Evolutionary conservation across 2,329 filamentous ascomycete species (phyloP).

Genomic region (Cercospora sesami): DNA sequence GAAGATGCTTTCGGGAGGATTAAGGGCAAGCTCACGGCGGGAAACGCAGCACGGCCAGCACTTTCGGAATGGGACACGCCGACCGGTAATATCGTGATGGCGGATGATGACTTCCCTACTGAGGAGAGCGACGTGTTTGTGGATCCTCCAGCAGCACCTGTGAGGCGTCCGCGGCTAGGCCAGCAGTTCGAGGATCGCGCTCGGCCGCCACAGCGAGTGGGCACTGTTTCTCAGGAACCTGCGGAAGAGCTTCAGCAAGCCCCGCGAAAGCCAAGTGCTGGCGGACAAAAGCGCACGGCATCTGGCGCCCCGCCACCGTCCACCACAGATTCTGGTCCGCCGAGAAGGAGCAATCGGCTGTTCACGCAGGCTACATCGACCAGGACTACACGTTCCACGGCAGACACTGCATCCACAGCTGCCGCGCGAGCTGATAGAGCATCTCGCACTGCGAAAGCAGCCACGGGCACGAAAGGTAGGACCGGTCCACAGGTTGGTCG

Average conservation of each 20-base stretch:
- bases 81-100: slow-evolving; percentile 43
- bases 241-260: slow-evolving; percentile 40
- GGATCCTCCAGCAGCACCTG: slow-evolving; percentile 54
- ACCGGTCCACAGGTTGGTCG: slow-evolving; percentile 73
- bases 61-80: slow-evolving; percentile 49
- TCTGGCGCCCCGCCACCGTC: slow-evolving; percentile 59
- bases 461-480: slow-evolving; percentile 68
- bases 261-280: slow-evolving; percentile 32
- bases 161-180: slow-evolving; percentile 40
- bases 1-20: slow-evolving; percentile 43
- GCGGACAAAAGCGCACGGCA: slow-evolving; percentile 80
- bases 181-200: slow-evolving; percentile 34
- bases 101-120: slow-evolving; percentile 46
- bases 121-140: slow-evolving; percentile 30
- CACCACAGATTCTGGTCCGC: slow-evolving; percentile 44
- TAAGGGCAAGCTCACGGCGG: slow-evolving; percentile 45
- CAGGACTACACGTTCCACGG: slow-evolving; percentile 62
- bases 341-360: slow-evolving; percentile 49
- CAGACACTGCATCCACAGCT: slow-evolving; percentile 53
- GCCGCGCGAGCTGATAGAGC: slow-evolving; percentile 57
- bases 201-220: slow-evolving; percentile 42
- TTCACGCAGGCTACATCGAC: slow-evolving; percentile 67
- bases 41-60: slow-evolving; percentile 14
- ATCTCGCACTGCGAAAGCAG: slow-evolving; percentile 56
- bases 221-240: slow-evolving; percentile 43